Evolutionary conservation across 352 stramenopile genomes (phyloP), one percentile per base, ranked within the genome.

Genomic region (Pseudoperonospora humuli): DNA sequence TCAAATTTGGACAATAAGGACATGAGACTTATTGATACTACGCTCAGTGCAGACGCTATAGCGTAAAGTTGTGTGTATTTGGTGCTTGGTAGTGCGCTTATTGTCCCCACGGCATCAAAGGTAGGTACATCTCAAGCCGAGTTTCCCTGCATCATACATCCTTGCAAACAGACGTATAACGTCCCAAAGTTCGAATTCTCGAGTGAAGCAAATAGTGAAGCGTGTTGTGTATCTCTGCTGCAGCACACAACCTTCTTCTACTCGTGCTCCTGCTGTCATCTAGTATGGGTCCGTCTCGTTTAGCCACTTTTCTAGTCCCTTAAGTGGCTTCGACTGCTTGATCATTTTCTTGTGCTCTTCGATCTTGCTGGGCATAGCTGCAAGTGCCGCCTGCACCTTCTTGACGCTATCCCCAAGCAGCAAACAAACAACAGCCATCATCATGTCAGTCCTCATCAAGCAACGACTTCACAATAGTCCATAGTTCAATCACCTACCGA

Each of bases 301-400:
- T 29, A 93, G 70, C 81, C 81, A 93, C 64, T 91, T 90, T 53
- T 93, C 78, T 18, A 93, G 67, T 21, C 81, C 81, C 64, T 86
- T 86, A 51, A 93, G 67, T 11, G 81, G 81, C 62, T 93, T 93
- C 40, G 78, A 48, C 41, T 72, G 61, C 62, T 88, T 84, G 31
- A 91, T 39, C 2, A 76, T 68, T 57, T 90, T 90, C 68, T 88
- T 89, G 65, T 93, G 81, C 7, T 90, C 81, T 24, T 73, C 76
- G 48, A 93, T 82, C 74, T 93, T 93, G 57, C 53, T 59, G 23
- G 78, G 77, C 81, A 93, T 93, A 20, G 63, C 64, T n/a, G 50
- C 77, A 38, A 93, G 50, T 44, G 80, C 80, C 39, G 77, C 75
- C 54, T 93, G 80, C 35, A 93, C 67, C 66, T 90, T 93, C 67